Evolutionary conservation across 331 rosid species (phyloP).

Genomic region (Arachis monticola): DNA sequence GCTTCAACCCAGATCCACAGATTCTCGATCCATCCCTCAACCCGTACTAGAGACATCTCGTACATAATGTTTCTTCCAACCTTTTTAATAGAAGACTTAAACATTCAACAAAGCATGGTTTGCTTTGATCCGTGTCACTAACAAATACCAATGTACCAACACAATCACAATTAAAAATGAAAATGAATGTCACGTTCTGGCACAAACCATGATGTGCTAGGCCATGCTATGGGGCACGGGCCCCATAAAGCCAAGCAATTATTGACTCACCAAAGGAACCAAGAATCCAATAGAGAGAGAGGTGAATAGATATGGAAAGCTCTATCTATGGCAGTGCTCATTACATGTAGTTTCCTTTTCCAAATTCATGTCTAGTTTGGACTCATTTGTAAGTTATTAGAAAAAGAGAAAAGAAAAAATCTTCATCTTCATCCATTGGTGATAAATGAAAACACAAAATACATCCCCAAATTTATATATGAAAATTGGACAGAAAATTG

Average conservation of each 20-base stretch:
- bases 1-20: too few relatives aligned
- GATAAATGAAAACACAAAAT: conserved; percentile 11
- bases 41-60: too few relatives aligned
- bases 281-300: conserved; percentile 33
- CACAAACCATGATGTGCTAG: conserved; percentile 35
- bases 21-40: too few relatives aligned
- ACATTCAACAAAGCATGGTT: conserved; percentile 33
- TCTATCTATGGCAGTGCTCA: conserved; percentile 21
- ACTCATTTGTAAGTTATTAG: conserved; percentile 7
- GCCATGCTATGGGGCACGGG: conserved; percentile 24
- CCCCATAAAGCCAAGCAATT: conserved; percentile 37
- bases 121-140: conserved; percentile 20
- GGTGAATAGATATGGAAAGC: conserved; percentile 22
- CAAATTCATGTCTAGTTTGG: conserved; percentile 31
- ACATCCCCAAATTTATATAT: too few relatives aligned
- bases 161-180: background rate
- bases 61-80: background rate
- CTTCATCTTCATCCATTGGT: background rate
- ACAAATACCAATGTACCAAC: conserved; percentile 6
- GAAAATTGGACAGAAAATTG: too few relatives aligned
- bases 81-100: background rate
- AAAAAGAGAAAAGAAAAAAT: background rate
- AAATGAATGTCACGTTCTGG: conserved; percentile 17
- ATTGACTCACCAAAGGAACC: conserved; percentile 35
- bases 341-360: conserved; percentile 34